Evolutionary conservation across 805 yeast genomes (phyloP).

Genomic region (Myxozyma monticola): DNA sequence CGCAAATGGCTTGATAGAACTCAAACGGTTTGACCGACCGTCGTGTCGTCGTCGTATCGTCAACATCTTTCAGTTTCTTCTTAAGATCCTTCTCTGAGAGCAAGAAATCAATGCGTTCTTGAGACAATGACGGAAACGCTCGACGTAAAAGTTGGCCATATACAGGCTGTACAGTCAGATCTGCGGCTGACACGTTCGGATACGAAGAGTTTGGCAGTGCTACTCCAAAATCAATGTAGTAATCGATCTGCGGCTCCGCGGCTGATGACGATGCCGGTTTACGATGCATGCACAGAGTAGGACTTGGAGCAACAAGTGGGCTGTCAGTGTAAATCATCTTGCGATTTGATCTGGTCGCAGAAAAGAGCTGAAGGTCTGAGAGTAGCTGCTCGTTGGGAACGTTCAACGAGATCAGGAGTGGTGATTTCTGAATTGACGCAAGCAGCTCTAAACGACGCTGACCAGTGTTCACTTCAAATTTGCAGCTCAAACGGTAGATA

Average conservation of each 20-base stretch:
- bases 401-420: conserved; percentile 1
- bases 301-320: conserved; percentile 12
- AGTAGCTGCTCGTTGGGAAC: conserved; percentile 2
- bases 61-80: conserved; percentile 6
- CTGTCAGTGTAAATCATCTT: conserved; percentile 11
- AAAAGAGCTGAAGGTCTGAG: conserved; percentile 13
- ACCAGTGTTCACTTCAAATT: no score
- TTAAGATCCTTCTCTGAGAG: conserved; percentile 13
- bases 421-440: conserved; percentile 1
- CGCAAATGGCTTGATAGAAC: conserved; percentile 23
- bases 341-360: neutral
- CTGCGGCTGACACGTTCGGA: conserved; percentile 21
- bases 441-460: conserved; percentile 11
- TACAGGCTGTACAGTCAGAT: conserved; percentile 9
- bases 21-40: conserved; percentile 10
- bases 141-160: conserved; percentile 17
- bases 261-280: neutral
- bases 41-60: neutral
- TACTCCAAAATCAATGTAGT: conserved; percentile 21
- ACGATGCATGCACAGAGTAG: conserved; percentile 9
- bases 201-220: conserved; percentile 11
- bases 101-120: conserved; percentile 6
- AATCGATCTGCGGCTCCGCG: neutral
- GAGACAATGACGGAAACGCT: conserved; percentile 18
- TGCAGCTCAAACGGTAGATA: no score